A percentile compares a stretch with the other conserved stretches of the same genome.
phyloP scores from a whole-genome alignment of 2,329 filamentous ascomycete species.

The Shiraia sp. region DNA sequence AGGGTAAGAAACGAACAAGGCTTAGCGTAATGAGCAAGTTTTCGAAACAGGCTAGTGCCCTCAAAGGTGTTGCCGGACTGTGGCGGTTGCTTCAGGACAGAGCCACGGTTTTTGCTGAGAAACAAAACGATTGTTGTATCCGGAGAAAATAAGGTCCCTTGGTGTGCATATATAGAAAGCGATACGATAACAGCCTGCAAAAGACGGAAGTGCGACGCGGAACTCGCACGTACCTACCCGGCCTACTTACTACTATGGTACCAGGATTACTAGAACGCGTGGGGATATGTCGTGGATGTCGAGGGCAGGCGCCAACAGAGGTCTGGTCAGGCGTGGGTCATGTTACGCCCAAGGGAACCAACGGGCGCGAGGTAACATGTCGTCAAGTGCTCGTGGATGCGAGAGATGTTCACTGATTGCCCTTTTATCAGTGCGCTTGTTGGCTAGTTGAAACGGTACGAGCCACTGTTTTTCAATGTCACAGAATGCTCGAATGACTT shows the following conservation, averaged over 20 bases:
- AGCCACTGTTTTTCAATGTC: slow-evolving; percentile 10
- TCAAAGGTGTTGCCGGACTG: neutral
- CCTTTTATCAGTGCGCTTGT: slow-evolving; percentile 7
- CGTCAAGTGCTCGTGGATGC: slow-evolving; percentile 8
- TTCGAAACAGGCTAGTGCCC: slow-evolving; percentile 14
- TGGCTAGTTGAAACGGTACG: slow-evolving; percentile 13
- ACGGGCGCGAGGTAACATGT: slow-evolving; percentile 1
- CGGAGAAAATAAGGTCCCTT: too few species aligned
- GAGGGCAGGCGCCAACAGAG: slow-evolving; percentile 10
- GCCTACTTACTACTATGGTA: too few species aligned
- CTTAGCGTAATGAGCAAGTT: slow-evolving; percentile 26
- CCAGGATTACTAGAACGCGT: slow-evolving; percentile 12
- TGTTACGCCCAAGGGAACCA: slow-evolving; percentile 8
- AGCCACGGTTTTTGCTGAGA: neutral
- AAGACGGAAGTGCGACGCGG: slow-evolving; percentile 3
- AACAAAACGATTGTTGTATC: neutral
- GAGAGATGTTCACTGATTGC: slow-evolving; percentile 7
- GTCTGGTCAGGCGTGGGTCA: slow-evolving; percentile 13
- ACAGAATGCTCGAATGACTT: too few species aligned
- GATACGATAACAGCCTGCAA: neutral
- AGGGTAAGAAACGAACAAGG: slow-evolving; percentile 17
- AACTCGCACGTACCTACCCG: slow-evolving; percentile 6
- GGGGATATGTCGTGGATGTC: too few species aligned
- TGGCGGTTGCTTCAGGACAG: slow-evolving; percentile 10
- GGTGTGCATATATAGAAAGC: neutral